Evolutionary conservation across 176 grass and related monocot genomes (phyloP), one percentile per base, ranked within the genome.

Genomic region (Oryza coarctata): DNA sequence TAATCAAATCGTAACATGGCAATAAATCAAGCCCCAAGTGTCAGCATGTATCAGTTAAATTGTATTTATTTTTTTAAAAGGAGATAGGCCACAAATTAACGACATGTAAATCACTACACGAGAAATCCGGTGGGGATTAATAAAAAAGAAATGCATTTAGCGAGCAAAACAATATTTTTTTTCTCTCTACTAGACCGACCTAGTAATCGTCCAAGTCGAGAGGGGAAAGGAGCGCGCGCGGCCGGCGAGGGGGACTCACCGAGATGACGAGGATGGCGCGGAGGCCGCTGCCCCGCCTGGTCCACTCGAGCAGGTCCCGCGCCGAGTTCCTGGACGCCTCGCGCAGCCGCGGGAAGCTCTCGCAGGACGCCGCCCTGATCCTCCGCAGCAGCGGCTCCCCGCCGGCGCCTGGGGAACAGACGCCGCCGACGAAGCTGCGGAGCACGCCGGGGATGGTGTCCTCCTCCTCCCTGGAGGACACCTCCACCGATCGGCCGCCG

Each of bases 181-280:
- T n/a, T n/a, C n/a, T n/a, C n/a, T n/a, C n/a, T n/a, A n/a, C n/a
- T n/a, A n/a, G n/a, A n/a, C n/a, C n/a, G n/a, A n/a, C n/a, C n/a
- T n/a, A n/a, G n/a, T n/a, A n/a, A n/a, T n/a, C n/a, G 50, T 55
- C 50, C 50, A 55, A n/a, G 17, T 22, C 18, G 20, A 55, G 50
- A 55, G 50, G 50, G 50, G 6, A 22, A 22, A 14, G 47, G 17
- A 8, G 40, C 10, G 12, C 9, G 12, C 22, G 12, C 4, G 50
- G 20, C 50, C 50, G 50, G 17, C 17, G 49, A 20, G 17, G 30
- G 6, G 0, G n/a, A 3, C 50, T 55, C 45, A 98, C 96, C 73
- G 96, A 95, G 85, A 99, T 94, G 86, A 99, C 93, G 67, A 95
- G 84, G 63, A 99, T 84, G 50, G 92, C 87, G 82, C 93, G 96